Conservation (phyloP, 495 filamentous ascomycete species). For the Aspergillus panamensis region DNA sequence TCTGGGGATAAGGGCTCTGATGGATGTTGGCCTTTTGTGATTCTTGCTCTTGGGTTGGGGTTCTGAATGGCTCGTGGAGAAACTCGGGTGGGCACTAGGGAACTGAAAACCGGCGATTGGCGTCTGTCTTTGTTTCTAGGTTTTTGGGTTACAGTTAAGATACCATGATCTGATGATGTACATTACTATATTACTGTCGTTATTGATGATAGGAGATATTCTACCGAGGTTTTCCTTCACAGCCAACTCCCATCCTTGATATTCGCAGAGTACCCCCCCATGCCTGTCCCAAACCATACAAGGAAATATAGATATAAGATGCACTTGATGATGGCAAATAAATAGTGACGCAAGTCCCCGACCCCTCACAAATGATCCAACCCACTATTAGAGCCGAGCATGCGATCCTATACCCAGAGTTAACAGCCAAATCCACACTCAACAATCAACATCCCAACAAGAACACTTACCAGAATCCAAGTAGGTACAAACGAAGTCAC, state of each 20-base stretch:
- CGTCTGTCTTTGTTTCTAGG: neutral
- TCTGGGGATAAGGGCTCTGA: neutral
- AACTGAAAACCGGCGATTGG: neutral
- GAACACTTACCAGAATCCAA: constrained; percentile 21
- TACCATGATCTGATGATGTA: constrained; percentile 1
- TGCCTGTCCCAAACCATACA: no score
- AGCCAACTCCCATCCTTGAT: no score
- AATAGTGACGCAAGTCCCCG: no score
- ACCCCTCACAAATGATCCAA: neutral
- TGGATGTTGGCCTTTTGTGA: neutral
- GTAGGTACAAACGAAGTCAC: constrained; percentile 13
- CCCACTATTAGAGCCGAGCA: neutral
- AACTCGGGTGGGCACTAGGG: neutral
- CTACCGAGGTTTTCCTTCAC: no score
- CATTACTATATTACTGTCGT: neutral
- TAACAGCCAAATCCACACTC: neutral
- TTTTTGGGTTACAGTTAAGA: neutral
- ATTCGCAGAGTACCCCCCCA: no score
- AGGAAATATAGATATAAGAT: no score
- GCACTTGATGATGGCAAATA: no score
- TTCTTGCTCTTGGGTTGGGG: neutral
- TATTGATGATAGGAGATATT: no score
- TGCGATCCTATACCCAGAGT: neutral
- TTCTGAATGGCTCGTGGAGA: neutral
- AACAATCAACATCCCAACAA: neutral